Conservation (phyloP, 768 basidiomycete species). For the Dioszegia crocea region DNA sequence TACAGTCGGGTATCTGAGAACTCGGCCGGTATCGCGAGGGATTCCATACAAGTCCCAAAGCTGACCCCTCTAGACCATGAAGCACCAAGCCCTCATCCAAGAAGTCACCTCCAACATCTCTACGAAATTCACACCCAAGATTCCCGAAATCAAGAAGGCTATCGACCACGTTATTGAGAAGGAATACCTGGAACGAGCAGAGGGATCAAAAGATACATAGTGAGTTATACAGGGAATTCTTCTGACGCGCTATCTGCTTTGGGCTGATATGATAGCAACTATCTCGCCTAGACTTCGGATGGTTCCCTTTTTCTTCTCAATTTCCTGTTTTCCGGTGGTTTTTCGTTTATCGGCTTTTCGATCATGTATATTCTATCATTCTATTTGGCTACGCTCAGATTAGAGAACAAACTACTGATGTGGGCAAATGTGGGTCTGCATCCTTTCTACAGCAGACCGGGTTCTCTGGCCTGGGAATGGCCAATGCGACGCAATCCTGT, state of each 20-base stretch:
- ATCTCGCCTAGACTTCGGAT: constrained; percentile 4
- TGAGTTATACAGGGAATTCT: no score
- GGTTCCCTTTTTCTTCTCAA: not conserved
- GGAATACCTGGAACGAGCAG: constrained; percentile 94
- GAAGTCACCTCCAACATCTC: constrained; percentile 42
- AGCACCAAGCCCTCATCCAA: constrained; percentile 48
- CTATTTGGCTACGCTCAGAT: no score
- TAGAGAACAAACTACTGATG: no score
- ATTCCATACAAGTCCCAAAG: not conserved
- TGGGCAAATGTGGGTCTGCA: no score
- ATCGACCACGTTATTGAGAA: constrained; percentile 91
- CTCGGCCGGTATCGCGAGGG: no score
- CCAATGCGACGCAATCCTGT: no score
- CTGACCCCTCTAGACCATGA: constrained; percentile 40
- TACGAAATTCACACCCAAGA: constrained; percentile 64
- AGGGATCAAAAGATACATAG: constrained; percentile 83
- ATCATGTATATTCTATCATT: not conserved
- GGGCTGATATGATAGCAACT: constrained; percentile 8
- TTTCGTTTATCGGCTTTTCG: not conserved
- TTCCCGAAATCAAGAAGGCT: constrained; percentile 95
- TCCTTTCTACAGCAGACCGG: no score
- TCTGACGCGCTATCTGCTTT: not conserved
- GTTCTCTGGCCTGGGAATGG: no score
- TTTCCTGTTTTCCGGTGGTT: no score
- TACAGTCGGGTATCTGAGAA: no score